Percentiles rank a stretch among this genome's conserved stretches.
Conservation (phyloP, 2,329 filamentous ascomycete genomes). For the Rugonectria rugulosa region DNA sequence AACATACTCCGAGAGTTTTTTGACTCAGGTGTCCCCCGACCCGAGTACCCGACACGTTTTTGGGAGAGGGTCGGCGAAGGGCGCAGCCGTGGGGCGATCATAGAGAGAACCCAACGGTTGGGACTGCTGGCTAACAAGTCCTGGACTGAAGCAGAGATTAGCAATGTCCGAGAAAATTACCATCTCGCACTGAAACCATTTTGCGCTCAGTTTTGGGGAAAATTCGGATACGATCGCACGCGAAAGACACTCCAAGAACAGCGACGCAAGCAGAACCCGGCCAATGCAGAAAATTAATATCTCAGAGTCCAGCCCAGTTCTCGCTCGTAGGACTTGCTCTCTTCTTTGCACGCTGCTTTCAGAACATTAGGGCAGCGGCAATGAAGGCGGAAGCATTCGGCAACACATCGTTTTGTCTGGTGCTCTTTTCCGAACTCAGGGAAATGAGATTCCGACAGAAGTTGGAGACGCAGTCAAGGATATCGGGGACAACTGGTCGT, state of each 20-base stretch:
- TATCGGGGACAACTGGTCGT: not conserved
- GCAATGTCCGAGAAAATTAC: constrained; percentile 3
- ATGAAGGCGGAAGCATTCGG: not conserved
- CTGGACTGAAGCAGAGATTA: not conserved
- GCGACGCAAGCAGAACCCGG: constrained; percentile 6
- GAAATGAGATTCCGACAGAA: not conserved
- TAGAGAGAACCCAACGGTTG: not conserved
- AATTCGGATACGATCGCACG: constrained; percentile 9
- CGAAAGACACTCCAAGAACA: constrained; percentile 2
- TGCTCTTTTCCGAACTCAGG: not conserved
- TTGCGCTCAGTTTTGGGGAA: constrained; percentile 6
- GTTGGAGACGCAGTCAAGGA: constrained; percentile 4
- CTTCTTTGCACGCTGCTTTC: constrained; percentile 4
- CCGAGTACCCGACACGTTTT: not conserved
- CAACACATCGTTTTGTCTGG: not conserved
- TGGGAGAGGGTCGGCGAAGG: not conserved
- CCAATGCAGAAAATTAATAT: not conserved
- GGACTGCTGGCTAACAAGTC: not conserved
- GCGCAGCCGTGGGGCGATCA: not conserved
- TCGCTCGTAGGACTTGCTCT: constrained; percentile 1
- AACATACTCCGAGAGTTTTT: constrained; percentile 10
- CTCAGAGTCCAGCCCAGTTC: constrained; percentile 1
- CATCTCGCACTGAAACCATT: not conserved
- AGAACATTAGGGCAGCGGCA: constrained; percentile 1
- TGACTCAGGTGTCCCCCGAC: not conserved